Conservation (phyloP, 225 moss, liverwort and hornwort genomes). For the Antitrichia curtipendula region DNA sequence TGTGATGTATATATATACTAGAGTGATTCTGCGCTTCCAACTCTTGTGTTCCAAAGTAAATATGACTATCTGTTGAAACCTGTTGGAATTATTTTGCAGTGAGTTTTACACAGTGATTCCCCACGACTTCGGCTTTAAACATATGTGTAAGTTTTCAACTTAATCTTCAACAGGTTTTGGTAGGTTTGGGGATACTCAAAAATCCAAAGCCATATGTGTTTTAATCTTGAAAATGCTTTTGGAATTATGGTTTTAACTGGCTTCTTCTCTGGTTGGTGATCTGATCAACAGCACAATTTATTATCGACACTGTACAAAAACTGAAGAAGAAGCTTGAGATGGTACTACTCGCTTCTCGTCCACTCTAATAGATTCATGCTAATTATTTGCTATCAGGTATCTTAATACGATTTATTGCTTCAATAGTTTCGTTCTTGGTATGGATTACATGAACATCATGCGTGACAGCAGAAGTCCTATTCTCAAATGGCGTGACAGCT, state of each 20-base stretch:
- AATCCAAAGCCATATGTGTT: background rate
- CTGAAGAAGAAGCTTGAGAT: slow-evolving; percentile 88
- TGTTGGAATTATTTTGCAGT: slow-evolving; percentile 25
- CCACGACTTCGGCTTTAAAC: slow-evolving; percentile 77
- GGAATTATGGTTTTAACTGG: background rate
- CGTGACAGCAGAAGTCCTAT: background rate
- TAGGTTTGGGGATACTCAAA: background rate
- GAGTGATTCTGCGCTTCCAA: background rate
- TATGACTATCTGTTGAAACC: background rate
- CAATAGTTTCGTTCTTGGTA: background rate
- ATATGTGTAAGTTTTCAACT: slow-evolving; percentile 49
- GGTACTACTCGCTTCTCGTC: slow-evolving; percentile 24
- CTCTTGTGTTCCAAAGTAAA: background rate
- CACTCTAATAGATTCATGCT: background rate
- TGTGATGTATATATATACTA: background rate
- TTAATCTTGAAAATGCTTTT: background rate
- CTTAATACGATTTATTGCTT: background rate
- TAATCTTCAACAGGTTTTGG: background rate
- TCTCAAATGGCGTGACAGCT: background rate
- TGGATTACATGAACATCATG: background rate
- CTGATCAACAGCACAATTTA: slow-evolving; percentile 42
- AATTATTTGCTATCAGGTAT: background rate
- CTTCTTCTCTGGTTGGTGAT: background rate
- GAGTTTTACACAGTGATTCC: slow-evolving; percentile 94
- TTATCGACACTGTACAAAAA: slow-evolving; percentile 47